phyloP scores from a whole-genome alignment of 306 rosid species.

The Gastrolobium bilobum region DNA sequence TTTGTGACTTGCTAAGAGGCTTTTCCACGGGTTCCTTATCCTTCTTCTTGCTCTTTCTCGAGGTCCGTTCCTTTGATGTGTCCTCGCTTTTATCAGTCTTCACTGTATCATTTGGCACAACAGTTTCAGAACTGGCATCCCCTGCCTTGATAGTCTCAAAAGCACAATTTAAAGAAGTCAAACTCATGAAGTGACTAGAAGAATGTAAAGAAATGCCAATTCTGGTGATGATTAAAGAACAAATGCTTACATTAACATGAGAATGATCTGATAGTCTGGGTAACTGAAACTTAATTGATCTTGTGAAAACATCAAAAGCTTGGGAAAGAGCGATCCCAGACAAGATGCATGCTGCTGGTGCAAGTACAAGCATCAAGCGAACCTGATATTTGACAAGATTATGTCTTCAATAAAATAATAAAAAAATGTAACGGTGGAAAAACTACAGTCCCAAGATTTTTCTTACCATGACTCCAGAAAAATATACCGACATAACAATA shows the following conservation, averaged over 20 bases:
- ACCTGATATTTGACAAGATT: constrained; percentile 69
- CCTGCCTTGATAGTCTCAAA: constrained; percentile 67
- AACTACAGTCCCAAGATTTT: constrained; percentile 38
- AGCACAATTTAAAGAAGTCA: constrained; percentile 44
- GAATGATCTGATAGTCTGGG: constrained; percentile 62
- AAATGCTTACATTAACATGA: constrained; percentile 62
- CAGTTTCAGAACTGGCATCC: constrained; percentile 65
- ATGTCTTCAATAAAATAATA: constrained; percentile 37
- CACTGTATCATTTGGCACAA: constrained; percentile 59
- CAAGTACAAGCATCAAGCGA: constrained; percentile 97
- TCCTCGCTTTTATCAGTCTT: constrained; percentile 78
- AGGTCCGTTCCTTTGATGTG: constrained; percentile 77
- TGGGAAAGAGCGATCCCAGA: constrained; percentile 99
- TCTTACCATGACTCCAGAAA: constrained; percentile 99
- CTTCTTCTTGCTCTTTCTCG: constrained; percentile 81
- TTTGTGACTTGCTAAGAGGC: constrained; percentile 71
- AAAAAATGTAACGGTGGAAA: constrained; percentile 32
- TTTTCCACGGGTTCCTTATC: constrained; percentile 85
- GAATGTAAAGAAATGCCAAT: constrained; percentile 34
- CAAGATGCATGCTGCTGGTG: constrained; percentile 98
- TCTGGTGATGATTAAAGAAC: constrained; percentile 28
- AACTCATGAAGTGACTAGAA: constrained; percentile 37
- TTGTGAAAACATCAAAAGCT: constrained; percentile 93
- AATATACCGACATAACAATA: constrained; percentile 88
- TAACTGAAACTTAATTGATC: constrained; percentile 92